Percentiles rank a stretch among this genome's conserved stretches.
phyloP scores from a whole-genome alignment of 2,329 filamentous ascomycete genomes.

The Colletotrichum costaricense region DNA sequence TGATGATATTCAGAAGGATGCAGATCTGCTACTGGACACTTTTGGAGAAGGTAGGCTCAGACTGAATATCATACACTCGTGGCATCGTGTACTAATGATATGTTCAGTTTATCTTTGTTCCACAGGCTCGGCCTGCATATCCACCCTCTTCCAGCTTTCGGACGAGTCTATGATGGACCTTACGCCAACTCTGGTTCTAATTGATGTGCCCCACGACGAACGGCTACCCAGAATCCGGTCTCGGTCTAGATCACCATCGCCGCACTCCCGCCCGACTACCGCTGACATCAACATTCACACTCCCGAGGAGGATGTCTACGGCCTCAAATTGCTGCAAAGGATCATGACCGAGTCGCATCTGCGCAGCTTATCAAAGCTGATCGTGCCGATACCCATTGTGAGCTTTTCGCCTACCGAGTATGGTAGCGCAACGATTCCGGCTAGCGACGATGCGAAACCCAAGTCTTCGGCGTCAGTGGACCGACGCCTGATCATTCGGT shows the following conservation, averaged over 20 bases:
- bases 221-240: slow-evolving; percentile 49
- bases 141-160: slow-evolving; percentile 64
- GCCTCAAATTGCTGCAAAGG: slow-evolving; percentile 64
- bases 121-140: slow-evolving; percentile 64
- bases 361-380: slow-evolving; percentile 65
- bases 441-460: slow-evolving; percentile 10
- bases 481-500: slow-evolving; percentile 70
- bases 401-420: slow-evolving; percentile 48
- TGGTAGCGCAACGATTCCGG: slow-evolving; percentile 43
- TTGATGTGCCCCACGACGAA: slow-evolving; percentile 67
- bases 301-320: slow-evolving; percentile 63
- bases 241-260: slow-evolving; percentile 56
- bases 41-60: slow-evolving; percentile 65
- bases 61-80: background rate
- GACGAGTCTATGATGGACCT: slow-evolving; percentile 63
- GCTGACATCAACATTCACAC: slow-evolving; percentile 53
- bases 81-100: slow-evolving; percentile 7
- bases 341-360: slow-evolving; percentile 69
- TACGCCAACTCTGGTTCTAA: slow-evolving; percentile 67
- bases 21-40: slow-evolving; percentile 62
- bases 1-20: slow-evolving; percentile 56
- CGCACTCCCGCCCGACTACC: slow-evolving; percentile 51
- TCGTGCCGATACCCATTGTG: slow-evolving; percentile 67
- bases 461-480: slow-evolving; percentile 46
- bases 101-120: slow-evolving; percentile 64